These are phyloP conservation scores for Arthrobotrys sinensis DNA, from an alignment of 2,329 filamentous ascomycete species.

Conservation along the genomic window DNA sequence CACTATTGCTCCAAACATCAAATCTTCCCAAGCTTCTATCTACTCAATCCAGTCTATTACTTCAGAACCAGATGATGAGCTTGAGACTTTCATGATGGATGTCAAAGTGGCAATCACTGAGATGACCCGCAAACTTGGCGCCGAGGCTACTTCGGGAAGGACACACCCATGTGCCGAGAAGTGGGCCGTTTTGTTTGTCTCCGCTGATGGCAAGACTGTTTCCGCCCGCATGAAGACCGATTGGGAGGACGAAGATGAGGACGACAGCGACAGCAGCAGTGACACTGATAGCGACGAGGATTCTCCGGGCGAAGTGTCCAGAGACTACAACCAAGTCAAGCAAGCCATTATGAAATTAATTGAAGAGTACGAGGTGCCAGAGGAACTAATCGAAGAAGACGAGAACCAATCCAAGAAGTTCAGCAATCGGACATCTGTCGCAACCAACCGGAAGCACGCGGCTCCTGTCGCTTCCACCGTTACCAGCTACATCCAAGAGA, in stretches of 20 bases:
- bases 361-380: slow-evolving; percentile 84
- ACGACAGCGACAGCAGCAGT: slow-evolving; percentile 75
- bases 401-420: slow-evolving; percentile 74
- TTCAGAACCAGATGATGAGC: slow-evolving; percentile 55
- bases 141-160: slow-evolving; percentile 76
- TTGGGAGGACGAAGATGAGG: slow-evolving; percentile 77
- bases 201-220: slow-evolving; percentile 78
- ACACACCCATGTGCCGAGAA: slow-evolving; percentile 85
- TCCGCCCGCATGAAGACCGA: slow-evolving; percentile 82
- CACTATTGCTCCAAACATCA: slow-evolving; percentile 61
- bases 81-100: slow-evolving; percentile 68
- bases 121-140: slow-evolving; percentile 77
- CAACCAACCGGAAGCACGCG: slow-evolving; percentile 57
- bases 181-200: slow-evolving; percentile 86
- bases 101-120: slow-evolving; percentile 79
- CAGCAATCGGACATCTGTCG: slow-evolving; percentile 74
- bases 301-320: slow-evolving; percentile 67
- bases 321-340: slow-evolving; percentile 84
- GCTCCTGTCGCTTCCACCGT: slow-evolving; percentile 60
- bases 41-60: slow-evolving; percentile 62
- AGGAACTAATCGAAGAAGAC: slow-evolving; percentile 75
- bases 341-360: slow-evolving; percentile 85
- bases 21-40: slow-evolving; percentile 68
- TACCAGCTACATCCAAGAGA: slow-evolving; percentile 61
- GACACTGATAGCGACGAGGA: slow-evolving; percentile 72